Evolutionary conservation across 2,329 filamentous ascomycete species (phyloP).

Genomic region (Didymella arachidicola): DNA sequence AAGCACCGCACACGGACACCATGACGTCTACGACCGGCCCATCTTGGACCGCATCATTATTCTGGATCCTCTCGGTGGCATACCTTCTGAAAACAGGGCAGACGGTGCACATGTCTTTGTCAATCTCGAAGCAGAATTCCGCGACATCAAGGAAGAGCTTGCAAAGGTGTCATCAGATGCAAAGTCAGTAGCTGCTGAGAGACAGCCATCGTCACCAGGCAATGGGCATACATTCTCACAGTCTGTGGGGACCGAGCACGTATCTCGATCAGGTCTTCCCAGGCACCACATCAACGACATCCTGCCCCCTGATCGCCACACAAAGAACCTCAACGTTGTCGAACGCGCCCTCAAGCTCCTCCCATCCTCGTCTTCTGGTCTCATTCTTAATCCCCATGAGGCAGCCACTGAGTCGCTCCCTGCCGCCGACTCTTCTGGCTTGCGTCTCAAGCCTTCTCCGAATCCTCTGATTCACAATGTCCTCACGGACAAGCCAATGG

Average conservation of each 20-base stretch:
- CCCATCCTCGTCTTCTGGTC: conserved; percentile 82
- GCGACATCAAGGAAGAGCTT: conserved; percentile 71
- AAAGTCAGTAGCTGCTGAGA: conserved; percentile 22
- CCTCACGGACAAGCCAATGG: conserved; percentile 90
- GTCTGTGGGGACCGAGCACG: conserved; percentile 48
- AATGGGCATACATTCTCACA: conserved; percentile 56
- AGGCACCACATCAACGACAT: conserved; percentile 25
- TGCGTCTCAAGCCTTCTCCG: conserved; percentile 61
- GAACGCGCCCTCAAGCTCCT: conserved; percentile 75
- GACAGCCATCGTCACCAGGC: conserved; percentile 29
- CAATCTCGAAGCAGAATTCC: conserved; percentile 91
- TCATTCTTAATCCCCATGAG: conserved; percentile 86
- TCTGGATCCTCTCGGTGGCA: conserved; percentile 84
- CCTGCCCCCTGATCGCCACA: conserved; percentile 54
- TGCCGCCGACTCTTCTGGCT: conserved; percentile 58
- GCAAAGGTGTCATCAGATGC: conserved; percentile 31
- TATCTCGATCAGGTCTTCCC: conserved; percentile 25
- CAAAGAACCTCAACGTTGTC: conserved; percentile 77
- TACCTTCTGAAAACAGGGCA: conserved; percentile 69
- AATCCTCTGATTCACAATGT: conserved; percentile 96
- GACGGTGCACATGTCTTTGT: conserved; percentile 81
- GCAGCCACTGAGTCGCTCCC: conserved; percentile 66
- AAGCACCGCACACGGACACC: conserved; percentile 21
- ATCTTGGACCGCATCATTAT: conserved; percentile 84
- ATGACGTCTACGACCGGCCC: conserved; percentile 42